Conservation (phyloP, 495 filamentous ascomycete genomes). For the Aspergillus asperescens region DNA sequence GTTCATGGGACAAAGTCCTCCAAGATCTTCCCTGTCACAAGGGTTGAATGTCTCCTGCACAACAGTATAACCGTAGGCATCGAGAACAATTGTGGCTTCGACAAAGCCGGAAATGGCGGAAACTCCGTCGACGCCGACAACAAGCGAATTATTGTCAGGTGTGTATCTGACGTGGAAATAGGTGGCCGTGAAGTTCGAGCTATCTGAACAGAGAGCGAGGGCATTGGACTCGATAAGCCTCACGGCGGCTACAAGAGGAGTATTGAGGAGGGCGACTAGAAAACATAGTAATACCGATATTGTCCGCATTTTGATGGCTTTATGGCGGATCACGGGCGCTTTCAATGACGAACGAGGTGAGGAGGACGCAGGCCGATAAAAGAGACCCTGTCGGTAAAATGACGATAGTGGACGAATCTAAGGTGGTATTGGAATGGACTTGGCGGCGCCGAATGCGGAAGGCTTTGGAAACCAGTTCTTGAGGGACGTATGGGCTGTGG, state of each 20-base stretch:
- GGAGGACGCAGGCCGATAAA: constrained; percentile 8
- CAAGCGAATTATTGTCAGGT: constrained; percentile 64
- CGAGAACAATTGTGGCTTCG: constrained; percentile 65
- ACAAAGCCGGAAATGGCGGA: constrained; percentile 85
- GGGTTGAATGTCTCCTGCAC: constrained; percentile 64
- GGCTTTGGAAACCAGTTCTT: constrained; percentile 7
- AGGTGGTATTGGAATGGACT: constrained; percentile 32
- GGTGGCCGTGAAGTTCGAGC: constrained; percentile 75
- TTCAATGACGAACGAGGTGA: constrained; percentile 1
- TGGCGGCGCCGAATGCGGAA: constrained; percentile 43
- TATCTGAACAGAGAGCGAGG: constrained; percentile 69
- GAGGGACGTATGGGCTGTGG: background rate
- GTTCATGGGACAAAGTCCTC: constrained; percentile 89
- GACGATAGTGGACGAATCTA: constrained; percentile 21
- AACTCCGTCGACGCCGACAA: constrained; percentile 73
- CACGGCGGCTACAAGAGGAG: constrained; percentile 37
- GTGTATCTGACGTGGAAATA: constrained; percentile 79
- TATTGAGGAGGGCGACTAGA: constrained; percentile 31
- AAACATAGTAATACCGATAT: constrained; percentile 34
- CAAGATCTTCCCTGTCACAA: constrained; percentile 61
- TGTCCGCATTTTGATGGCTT: constrained; percentile 32
- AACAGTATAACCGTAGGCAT: constrained; percentile 75
- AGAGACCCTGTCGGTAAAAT: constrained; percentile 6
- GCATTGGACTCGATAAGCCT: constrained; percentile 65
- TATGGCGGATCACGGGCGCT: background rate